Evolutionary conservation across 441 rosid species (phyloP), one percentile per base, ranked within the genome.

Genomic region (Omphalea diandra): DNA sequence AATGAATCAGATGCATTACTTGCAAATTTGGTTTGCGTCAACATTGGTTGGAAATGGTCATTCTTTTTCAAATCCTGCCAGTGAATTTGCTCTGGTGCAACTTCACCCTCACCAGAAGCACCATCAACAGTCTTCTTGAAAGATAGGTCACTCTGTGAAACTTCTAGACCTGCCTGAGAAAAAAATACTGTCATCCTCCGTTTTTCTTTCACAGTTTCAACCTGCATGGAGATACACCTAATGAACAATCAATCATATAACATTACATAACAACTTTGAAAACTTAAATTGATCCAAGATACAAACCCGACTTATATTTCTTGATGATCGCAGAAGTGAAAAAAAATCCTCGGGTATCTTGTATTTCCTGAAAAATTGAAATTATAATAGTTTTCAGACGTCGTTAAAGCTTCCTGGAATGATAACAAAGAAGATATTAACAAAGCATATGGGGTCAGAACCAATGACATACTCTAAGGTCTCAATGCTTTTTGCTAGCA

Each of bases 241-340:
- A 59, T 60, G 50, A 80, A 41, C 9, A 35, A 67, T 65, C 46
- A 43, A 38, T 70, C 18, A 67, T 40, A 58, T 32, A 69, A 43
- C 56, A 38, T 10, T 65, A 29, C 9, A 53, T 0, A 0, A 22
- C 43, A 47, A 68, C 15, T 22, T 49, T 32, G 49, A 44, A 74
- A 70, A 50, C 64, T 63, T 44, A 44, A 10, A 41, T 22, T n/a
- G 52, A 52, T 12, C 38, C 41, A 44, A 5, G 20, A 72, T 66
- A 81, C 90, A 76, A 70, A 93, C 97, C 83, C 68, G 81, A 50
- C 90, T 86, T 0, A 90, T 86, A 68, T 73, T 73, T 80, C 67
- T 86, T 1, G 93, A 85, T 11, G 97, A 87, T 72, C 75, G 89
- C 76, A 93, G 59, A 65, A 91, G 88, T 55, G 84, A 83, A 49